Percentiles rank a stretch among this genome's conserved stretches.
Conservation (phyloP, 441 rosid species). For the Aquilaria agallochum region DNA sequence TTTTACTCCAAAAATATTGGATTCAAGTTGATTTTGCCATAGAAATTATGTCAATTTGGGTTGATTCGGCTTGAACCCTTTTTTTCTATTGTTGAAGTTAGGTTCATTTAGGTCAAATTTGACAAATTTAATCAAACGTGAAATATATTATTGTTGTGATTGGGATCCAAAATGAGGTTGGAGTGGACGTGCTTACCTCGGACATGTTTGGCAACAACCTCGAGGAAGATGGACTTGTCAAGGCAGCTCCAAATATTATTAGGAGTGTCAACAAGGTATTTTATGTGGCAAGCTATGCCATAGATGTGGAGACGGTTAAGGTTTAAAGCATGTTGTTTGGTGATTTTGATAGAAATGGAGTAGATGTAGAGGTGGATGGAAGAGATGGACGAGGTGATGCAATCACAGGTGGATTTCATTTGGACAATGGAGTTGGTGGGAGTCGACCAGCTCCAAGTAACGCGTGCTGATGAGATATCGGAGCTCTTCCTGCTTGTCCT, state of each 20-base stretch:
- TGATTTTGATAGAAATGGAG: slow-evolving; percentile 70
- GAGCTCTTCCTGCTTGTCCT: slow-evolving; percentile 90
- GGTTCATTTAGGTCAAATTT: no score
- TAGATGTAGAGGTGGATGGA: slow-evolving; percentile 54
- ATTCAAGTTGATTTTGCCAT: no score
- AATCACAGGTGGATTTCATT: slow-evolving; percentile 79
- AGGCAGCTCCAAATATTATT: slow-evolving; percentile 99
- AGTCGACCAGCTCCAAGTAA: slow-evolving; percentile 90
- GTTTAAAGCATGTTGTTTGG: slow-evolving; percentile 32
- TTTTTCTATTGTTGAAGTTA: no score
- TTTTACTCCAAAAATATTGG: no score
- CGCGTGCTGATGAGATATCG: slow-evolving; percentile 84
- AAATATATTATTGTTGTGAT: no score
- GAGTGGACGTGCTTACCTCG: slow-evolving; percentile 88
- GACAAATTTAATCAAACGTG: no score
- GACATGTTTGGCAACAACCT: slow-evolving; percentile 75
- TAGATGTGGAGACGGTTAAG: slow-evolving; percentile 44
- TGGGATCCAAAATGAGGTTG: slow-evolving; percentile 30
- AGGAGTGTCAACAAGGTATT: slow-evolving; percentile 91
- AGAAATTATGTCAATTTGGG: no score
- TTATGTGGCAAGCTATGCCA: slow-evolving; percentile 88
- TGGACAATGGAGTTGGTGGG: slow-evolving; percentile 83
- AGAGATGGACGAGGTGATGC: slow-evolving; percentile 61
- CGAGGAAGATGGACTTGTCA: slow-evolving; percentile 88
- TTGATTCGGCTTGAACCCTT: no score